Conservation (phyloP, 169 alveolate genomes). For the Plasmodium malariae region DNA sequence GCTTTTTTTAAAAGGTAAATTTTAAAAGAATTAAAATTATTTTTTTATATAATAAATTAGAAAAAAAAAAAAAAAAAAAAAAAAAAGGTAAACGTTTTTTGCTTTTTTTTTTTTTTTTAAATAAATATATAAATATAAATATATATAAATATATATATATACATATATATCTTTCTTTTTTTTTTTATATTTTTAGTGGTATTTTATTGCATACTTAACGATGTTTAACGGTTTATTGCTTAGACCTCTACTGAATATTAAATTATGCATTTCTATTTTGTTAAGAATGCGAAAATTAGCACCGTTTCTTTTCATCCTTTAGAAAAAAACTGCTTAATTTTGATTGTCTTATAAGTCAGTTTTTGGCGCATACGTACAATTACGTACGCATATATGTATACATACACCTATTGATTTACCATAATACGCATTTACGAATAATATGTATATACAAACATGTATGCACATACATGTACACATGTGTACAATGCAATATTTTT, state of each 20-base stretch:
- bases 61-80: too few species aligned
- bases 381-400: too few species aligned
- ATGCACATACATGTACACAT: not conserved
- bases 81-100: too few species aligned
- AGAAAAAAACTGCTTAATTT: not conserved
- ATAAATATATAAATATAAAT: too few species aligned
- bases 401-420: too few species aligned
- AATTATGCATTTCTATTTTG: slow-evolving; percentile 5
- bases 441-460: not conserved
- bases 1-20: too few species aligned
- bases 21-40: too few species aligned
- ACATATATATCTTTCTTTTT: not conserved
- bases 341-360: slow-evolving; percentile 29
- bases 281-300: not conserved
- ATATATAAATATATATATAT: not conserved
- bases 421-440: too few species aligned
- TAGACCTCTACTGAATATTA: not conserved
- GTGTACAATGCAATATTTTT: not conserved
- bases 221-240: not conserved
- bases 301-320: not conserved
- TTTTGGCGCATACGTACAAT: too few species aligned
- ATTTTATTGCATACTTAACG: not conserved
- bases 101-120: too few species aligned
- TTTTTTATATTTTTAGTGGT: not conserved
- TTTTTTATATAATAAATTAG: too few species aligned